Evolutionary conservation across 2,329 filamentous ascomycete genomes (phyloP), one percentile per base, ranked within the genome.

Genomic region (Herpotrichia juniperi): DNA sequence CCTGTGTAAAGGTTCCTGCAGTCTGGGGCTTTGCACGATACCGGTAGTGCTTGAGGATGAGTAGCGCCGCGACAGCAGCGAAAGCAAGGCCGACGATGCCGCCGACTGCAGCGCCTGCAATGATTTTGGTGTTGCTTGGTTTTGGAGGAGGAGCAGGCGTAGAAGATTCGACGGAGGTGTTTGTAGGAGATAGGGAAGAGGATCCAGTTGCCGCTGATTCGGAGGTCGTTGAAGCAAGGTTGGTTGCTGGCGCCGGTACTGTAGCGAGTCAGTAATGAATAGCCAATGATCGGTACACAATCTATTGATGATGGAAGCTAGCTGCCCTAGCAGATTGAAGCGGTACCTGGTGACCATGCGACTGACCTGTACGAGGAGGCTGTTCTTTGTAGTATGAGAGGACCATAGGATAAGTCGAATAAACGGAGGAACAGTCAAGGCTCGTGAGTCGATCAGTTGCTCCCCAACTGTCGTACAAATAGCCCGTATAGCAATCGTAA

Each of bases 51-150:
- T 16, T 34, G 10, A 51, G 32, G 35, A 52, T 43, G 26, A 21
- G 48, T 17, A 52, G 31, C 2, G 44, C 30, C 11, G 37, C 50
- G 11, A 52, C 45, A 26, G 14, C 35, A 19, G 44, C 35, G 17
- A 46, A 16, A 17, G 34, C 45, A 14, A 53, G 45, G n/a, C 48
- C 45, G 21, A 28, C 50, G 9, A 53, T 21, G 22, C 50, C 50
- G 12, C 50, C 50, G 6, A 53, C 34, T 4, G 42, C 44, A 9
- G 21, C 25, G 6, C 50, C 50, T n/a, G 46, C 50, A 26, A 53
- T 53, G 17, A 48, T 25, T 10, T 46, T 46, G 2, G 45, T 22
- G 30, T 53, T 44, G 30, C 28, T 48, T n/a, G 3, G 46, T 17
- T 32, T 34, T n/a, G 31, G 31, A 10, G 31, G 10, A 5, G 7